Percentiles rank a stretch among this genome's conserved stretches.
phyloP scores from a whole-genome alignment of 2,329 filamentous ascomycete species.

The Talaromyces piceae region DNA sequence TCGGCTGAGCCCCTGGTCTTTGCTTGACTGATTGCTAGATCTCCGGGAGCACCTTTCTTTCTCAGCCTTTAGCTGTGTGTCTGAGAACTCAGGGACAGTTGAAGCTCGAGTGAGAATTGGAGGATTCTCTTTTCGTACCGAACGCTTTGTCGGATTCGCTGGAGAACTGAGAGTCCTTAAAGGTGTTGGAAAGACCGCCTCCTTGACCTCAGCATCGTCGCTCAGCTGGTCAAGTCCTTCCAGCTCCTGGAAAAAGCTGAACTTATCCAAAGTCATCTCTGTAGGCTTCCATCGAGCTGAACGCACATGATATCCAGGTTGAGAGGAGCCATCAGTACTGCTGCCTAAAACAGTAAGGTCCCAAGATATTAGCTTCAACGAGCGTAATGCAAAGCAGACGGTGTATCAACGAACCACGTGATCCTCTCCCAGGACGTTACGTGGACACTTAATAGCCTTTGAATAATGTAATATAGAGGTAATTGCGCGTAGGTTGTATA shows the following conservation, averaged over 20 bases:
- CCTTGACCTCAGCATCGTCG: constrained; percentile 19
- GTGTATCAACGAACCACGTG: not conserved
- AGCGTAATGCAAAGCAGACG: not conserved
- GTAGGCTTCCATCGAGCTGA: not conserved
- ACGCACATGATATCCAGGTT: not conserved
- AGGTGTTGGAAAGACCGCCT: not conserved
- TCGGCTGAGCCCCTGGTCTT: not conserved
- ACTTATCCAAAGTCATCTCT: constrained; percentile 7
- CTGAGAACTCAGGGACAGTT: not conserved
- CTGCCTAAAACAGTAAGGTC: constrained; percentile 4
- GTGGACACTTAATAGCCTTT: not conserved
- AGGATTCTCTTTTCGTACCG: not conserved
- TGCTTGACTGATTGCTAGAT: not conserved
- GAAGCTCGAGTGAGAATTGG: not conserved
- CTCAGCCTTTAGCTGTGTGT: not conserved
- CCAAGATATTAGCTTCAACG: not conserved
- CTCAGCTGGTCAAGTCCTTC: constrained; percentile 24
- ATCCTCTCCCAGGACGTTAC: not conserved
- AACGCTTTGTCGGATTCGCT: not conserved
- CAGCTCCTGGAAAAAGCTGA: constrained; percentile 28
- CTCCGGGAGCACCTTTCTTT: not conserved
- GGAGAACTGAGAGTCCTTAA: not conserved
- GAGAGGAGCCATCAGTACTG: constrained; percentile 6
- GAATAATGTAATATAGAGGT: not conserved
- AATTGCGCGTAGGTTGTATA: not conserved